Conservation (phyloP, 768 basidiomycete genomes). For the Ramaria rubella region DNA sequence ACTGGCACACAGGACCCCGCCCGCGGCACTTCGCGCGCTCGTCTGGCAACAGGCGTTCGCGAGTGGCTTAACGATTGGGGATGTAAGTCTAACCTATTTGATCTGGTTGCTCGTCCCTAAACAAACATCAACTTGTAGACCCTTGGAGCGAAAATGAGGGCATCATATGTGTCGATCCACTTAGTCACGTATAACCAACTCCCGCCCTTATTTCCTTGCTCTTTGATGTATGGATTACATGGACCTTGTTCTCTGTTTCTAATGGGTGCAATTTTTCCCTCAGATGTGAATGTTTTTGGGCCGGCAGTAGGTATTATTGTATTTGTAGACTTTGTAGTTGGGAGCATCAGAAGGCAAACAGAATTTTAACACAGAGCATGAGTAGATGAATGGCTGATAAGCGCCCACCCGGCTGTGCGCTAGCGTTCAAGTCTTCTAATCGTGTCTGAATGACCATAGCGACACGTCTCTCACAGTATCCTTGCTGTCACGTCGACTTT, state of each 20-base stretch:
- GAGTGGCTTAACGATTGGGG: constrained; percentile 93
- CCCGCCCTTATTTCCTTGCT: background rate
- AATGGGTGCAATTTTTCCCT: background rate
- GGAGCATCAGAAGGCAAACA: background rate
- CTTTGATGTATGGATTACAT: background rate
- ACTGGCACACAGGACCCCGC: constrained; percentile 83
- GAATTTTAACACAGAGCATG: background rate
- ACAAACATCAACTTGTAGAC: constrained; percentile 27
- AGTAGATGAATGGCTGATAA: background rate
- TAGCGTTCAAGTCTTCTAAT: background rate
- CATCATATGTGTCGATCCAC: constrained; percentile 79
- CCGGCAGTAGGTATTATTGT: background rate
- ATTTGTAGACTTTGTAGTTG: constrained; percentile 1
- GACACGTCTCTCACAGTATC: background rate
- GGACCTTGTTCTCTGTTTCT: constrained; percentile 1
- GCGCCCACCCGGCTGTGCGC: background rate
- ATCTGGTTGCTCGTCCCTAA: background rate
- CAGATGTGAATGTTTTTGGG: background rate
- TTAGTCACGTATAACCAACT: constrained; percentile 49
- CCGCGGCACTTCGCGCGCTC: constrained; percentile 74
- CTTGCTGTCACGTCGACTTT: background rate
- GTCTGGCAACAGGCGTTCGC: constrained; percentile 79
- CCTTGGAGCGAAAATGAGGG: constrained; percentile 93
- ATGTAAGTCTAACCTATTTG: constrained; percentile 26
- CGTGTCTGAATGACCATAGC: background rate